Base-by-base conservation (phyloP, 2,329 filamentous ascomycete genomes). In the Exophiala sideris region DNA sequence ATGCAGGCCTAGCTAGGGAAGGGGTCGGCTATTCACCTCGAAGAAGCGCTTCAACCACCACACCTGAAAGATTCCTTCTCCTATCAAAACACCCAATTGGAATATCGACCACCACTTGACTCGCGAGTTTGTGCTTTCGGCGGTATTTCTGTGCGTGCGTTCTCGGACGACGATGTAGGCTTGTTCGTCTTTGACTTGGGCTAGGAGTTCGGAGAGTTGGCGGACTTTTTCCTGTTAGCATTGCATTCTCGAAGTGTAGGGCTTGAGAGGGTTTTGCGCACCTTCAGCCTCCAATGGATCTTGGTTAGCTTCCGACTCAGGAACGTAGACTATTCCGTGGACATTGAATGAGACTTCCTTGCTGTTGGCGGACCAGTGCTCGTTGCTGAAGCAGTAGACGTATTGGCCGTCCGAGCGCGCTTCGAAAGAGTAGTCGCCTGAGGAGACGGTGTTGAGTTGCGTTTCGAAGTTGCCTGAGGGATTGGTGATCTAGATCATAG, bases 41-140 rank as follows among this genome's bases (percentile, higher is more conserved):
- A 96, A 96, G 82, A 99, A 99, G 69, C 94, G 84, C 78, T 95
- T 94, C 71, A 99, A 75, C 91, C 94, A 99, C 92, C 94, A 99
- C 62, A 99, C 92, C 78, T 99, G 94, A 80, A 99, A 99, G 63
- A 96, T 78, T 57, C 91, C 94, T 78, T 97, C 90, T 66, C 88
- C 91, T 62, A 95, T 80, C 60, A 99, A 82, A 47, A 97, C 85
- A 52, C 84, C 82, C 62, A 99, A 84, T 75, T 99, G 91, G 74
- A 97, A 97, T 66, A 97, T 82, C 73, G 94, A 96, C 94, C 94
- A 99, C 94, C 94, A 99, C 80, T 99, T 99, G 71, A 99, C 94
- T 63, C 94, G 83, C 65, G 85, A 83, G 74, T 99, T 99, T 67
- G 94, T 99, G 81, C 91, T 96, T 79, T 99, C 94, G 61, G 94